phyloP scores from a whole-genome alignment of 2,329 filamentous ascomycete genomes.

The Curvularia spicifera region DNA sequence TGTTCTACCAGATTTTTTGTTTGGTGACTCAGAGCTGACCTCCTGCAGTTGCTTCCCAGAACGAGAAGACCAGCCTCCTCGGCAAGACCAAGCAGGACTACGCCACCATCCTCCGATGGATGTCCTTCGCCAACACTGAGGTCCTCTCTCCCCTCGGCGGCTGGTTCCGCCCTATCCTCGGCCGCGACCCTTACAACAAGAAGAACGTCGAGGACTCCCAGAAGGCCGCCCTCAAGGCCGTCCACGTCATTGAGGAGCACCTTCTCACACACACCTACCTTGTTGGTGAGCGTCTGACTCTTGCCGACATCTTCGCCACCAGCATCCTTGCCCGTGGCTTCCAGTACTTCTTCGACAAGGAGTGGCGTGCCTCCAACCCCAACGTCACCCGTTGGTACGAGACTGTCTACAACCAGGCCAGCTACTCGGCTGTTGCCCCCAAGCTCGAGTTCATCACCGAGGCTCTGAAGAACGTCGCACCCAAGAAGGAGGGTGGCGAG shows the following conservation, averaged over 20 bases:
- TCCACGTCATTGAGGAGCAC: constrained; percentile 82
- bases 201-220: constrained; percentile 84
- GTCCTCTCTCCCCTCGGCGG: constrained; percentile 73
- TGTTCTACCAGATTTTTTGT: constrained; percentile 23
- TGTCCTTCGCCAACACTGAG: constrained; percentile 95
- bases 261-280: constrained; percentile 94
- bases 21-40: constrained; percentile 41
- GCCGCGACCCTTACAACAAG: constrained; percentile 92
- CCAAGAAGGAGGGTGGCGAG: constrained; percentile 68
- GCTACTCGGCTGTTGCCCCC: constrained; percentile 81
- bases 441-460: constrained; percentile 82
- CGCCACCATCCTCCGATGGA: constrained; percentile 96
- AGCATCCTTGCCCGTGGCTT: constrained; percentile 85
- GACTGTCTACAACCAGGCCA: constrained; percentile 90
- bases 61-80: constrained; percentile 99
- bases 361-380: constrained; percentile 82
- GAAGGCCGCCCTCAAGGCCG: constrained; percentile 70
- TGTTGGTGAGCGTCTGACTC: constrained; percentile 94
- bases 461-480: constrained; percentile 74
- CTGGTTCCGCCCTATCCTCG: constrained; percentile 88
- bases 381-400: constrained; percentile 92
- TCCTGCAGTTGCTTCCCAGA: constrained; percentile 88
- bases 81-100: constrained; percentile 99
- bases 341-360: constrained; percentile 91
- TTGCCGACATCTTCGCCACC: constrained; percentile 88